Percentiles rank a stretch among this genome's conserved stretches.
Evolutionary conservation across 2,329 filamentous ascomycete genomes (phyloP).

Genomic region (Fusarium algeriense): DNA sequence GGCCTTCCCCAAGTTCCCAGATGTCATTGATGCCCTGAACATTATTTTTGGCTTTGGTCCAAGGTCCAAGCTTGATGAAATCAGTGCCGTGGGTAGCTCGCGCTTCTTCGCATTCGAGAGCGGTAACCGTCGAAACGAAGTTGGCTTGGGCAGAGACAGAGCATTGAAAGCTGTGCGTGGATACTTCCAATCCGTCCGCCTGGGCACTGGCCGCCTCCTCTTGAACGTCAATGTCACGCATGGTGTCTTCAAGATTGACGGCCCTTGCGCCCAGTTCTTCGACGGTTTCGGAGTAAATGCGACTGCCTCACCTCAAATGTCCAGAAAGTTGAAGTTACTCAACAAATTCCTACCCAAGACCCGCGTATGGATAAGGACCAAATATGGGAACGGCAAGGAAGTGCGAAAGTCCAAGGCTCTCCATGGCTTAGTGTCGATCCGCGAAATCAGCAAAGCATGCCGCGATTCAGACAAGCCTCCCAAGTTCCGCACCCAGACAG

Average conservation of each 20-base stretch:
- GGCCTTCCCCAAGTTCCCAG: constrained; percentile 62
- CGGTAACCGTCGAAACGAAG: constrained; percentile 38
- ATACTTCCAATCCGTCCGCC: constrained; percentile 67
- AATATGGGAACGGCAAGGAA: constrained; percentile 48
- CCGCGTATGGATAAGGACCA: constrained; percentile 52
- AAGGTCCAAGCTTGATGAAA: constrained; percentile 51
- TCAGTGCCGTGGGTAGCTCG: constrained; percentile 59
- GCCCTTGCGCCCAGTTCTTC: constrained; percentile 54
- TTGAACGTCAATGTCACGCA: constrained; percentile 69
- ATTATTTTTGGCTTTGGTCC: constrained; percentile 63
- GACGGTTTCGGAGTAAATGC: constrained; percentile 37
- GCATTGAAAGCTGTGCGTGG: constrained; percentile 61
- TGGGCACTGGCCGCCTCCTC: constrained; percentile 65
- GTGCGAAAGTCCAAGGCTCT: constrained; percentile 50
- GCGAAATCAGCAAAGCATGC: constrained; percentile 37
- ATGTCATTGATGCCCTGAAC: constrained; percentile 64
- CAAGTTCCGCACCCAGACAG: constrained; percentile 42
- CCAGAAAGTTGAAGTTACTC: constrained; percentile 46
- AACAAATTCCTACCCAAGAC: constrained; percentile 56
- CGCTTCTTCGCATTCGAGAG: constrained; percentile 62
- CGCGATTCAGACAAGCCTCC: constrained; percentile 36
- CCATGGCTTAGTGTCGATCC: constrained; percentile 45
- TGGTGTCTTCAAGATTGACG: constrained; percentile 62
- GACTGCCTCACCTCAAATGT: not conserved
- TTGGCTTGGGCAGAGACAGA: constrained; percentile 47